These are phyloP conservation scores for Musa acuminata DNA, from an alignment of 176 grass and related monocot species.

Conservation along the genomic window DNA sequence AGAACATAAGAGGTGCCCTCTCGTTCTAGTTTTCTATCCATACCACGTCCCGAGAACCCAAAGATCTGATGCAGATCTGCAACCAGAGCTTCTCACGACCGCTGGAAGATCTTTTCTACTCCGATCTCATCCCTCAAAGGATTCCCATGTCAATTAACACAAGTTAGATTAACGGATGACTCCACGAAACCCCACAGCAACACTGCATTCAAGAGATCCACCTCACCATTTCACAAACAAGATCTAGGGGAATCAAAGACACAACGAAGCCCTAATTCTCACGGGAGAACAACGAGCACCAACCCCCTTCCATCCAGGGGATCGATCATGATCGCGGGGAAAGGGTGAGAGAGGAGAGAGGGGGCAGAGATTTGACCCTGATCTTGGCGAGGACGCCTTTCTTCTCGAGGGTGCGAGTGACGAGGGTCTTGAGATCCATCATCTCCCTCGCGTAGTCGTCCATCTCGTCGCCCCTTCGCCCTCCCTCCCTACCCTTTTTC, in stretches of 20 bases:
- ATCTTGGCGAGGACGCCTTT: conserved; percentile 16
- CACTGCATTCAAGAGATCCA: neutral
- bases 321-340: too few species aligned
- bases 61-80: neutral
- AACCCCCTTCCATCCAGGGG: too few species aligned
- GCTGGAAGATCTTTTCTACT: neutral
- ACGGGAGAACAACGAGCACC: too few species aligned
- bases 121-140: neutral
- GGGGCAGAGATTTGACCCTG: neutral
- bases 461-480: neutral
- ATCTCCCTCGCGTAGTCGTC: conserved; percentile 16
- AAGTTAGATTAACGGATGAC: neutral
- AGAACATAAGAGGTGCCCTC: too few species aligned
- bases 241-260: neutral
- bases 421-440: conserved; percentile 19
- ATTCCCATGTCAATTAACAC: neutral
- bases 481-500: neutral
- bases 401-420: conserved; percentile 16
- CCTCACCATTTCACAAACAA: neutral
- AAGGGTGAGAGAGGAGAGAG: too few species aligned
- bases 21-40: too few species aligned
- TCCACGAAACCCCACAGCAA: neutral
- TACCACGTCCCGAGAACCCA: too few species aligned
- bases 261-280: neutral
- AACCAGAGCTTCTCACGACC: neutral